Evolutionary conservation across 768 basidiomycete species (phyloP).

Genomic region (Tubosaeta sp.): DNA sequence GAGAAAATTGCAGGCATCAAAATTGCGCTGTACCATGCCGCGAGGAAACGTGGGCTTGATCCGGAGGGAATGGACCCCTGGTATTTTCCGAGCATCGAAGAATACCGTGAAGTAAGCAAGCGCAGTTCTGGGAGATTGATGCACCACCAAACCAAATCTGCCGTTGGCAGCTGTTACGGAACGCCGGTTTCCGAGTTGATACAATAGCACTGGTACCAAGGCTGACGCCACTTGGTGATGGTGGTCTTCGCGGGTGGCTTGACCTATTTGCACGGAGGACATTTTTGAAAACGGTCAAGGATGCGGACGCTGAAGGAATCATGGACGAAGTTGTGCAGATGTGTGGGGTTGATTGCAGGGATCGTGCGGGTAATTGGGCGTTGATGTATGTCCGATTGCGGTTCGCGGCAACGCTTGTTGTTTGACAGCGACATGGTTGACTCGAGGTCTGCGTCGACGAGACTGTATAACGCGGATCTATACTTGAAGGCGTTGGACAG

Average conservation of each 20-base stretch:
- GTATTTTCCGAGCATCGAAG: conserved; percentile 74
- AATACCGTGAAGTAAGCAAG: conserved; percentile 52
- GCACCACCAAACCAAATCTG: conserved; percentile 1
- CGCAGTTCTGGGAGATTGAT: neutral
- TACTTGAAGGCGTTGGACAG: conserved; percentile 2
- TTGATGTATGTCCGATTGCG: conserved; percentile 73
- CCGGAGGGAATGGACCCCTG: conserved; percentile 68
- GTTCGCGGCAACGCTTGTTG: conserved; percentile 48
- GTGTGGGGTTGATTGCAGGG: conserved; percentile 52
- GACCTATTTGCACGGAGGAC: conserved; percentile 58
- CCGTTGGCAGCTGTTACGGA: conserved; percentile 46
- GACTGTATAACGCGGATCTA: conserved; percentile 1
- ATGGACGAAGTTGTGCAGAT: conserved; percentile 60
- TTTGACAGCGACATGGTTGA: conserved; percentile 13
- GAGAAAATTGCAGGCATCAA: conserved; percentile 50
- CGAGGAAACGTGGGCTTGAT: conserved; percentile 52
- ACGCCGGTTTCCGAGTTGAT: conserved; percentile 52
- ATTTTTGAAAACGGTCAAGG: conserved; percentile 50
- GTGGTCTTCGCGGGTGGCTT: conserved; percentile 60
- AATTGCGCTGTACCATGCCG: conserved; percentile 49
- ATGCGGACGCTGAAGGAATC: conserved; percentile 53
- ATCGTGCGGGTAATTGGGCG: conserved; percentile 58
- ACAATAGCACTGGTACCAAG: conserved; percentile 54
- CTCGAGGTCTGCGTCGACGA: conserved; percentile 5
- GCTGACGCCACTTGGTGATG: conserved; percentile 47